Percentiles rank a stretch among this genome's conserved stretches.
phyloP scores from a whole-genome alignment of 2,329 filamentous ascomycete genomes.

The Stachybotrys chartarum region DNA sequence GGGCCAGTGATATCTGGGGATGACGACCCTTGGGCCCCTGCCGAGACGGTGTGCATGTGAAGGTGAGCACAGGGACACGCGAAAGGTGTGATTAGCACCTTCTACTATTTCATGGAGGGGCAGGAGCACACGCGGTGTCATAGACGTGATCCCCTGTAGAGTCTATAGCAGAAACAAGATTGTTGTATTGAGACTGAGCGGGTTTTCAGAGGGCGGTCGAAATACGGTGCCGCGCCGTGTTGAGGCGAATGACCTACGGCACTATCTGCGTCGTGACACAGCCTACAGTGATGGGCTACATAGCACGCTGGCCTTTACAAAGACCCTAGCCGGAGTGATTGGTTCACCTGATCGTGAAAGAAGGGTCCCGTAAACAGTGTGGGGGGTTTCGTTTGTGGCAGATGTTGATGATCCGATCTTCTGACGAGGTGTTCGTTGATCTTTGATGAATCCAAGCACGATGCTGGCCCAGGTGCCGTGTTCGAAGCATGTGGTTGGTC shows the following conservation, averaged over 20 bases:
- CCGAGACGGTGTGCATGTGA: not conserved
- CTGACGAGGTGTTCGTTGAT: not conserved
- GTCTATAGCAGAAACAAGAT: not conserved
- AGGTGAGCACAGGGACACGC: not conserved
- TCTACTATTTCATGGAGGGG: too few relatives aligned
- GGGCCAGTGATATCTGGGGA: not conserved
- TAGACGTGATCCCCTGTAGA: not conserved
- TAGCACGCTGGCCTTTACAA: not conserved
- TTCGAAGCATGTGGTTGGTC: slow-evolving; percentile 2
- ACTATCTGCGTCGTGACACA: not conserved
- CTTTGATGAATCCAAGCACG: not conserved
- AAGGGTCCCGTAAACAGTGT: not conserved
- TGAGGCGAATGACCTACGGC: not conserved
- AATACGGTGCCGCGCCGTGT: too few relatives aligned
- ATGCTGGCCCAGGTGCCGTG: slow-evolving; percentile 1
- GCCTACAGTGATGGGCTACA: too few relatives aligned
- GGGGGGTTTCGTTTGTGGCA: too few relatives aligned
- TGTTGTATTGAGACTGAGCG: too few relatives aligned
- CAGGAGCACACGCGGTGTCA: too few relatives aligned
- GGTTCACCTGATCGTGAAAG: not conserved
- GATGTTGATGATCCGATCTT: too few relatives aligned
- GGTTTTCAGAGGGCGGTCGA: too few relatives aligned
- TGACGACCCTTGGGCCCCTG: not conserved
- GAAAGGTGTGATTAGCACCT: too few relatives aligned
- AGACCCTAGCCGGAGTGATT: not conserved